Evolutionary conservation across 2,329 filamentous ascomycete species (phyloP), one percentile per base, ranked within the genome.

Genomic region (Aspergillus spinulosporus): DNA sequence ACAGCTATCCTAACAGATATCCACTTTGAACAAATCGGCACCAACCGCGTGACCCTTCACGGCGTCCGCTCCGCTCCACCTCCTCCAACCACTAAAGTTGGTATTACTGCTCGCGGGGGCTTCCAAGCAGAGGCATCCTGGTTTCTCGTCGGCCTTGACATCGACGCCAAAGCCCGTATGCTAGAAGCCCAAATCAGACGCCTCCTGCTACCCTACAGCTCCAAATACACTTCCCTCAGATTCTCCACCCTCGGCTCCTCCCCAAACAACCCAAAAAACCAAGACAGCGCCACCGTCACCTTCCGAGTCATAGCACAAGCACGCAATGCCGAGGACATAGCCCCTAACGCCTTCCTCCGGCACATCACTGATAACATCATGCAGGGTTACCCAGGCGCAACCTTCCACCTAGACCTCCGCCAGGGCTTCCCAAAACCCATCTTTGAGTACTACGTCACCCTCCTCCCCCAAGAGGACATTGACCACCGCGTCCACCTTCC

Each of bases 401-500:
- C 15, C 28, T 15, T 32, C 26, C 8, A 21, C 14, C 37, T 51
- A 5, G 37, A 43, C 28, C 40, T 51, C 37, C 29, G 29, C 29
- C 34, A n/a, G 3, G 34, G 28, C n/a, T 12, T 42, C 15, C 37
- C 37, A 2, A 21, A 29, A 14, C 32, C 6, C 6, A 34, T 6
- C 32, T 11, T 34, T 7, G 32, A 11, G 6, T 34, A 34, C 32
- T 11, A 11, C 32, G 11, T 34, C 6, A 34, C 6, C 32, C 32
- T 34, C 11, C 6, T 7, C 32, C 11, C 11, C 11, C 32, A 11
- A 34, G 6, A 6, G 32, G 21, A 21, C 21, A 21, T 21, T 21
- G 21, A 21, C 21, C 68, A 70, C 49, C 64, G 62, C 34, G 64
- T 68, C 29, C 60, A 68, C 9, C 68, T 72, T 39, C 62, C 60